Evolutionary conservation across 139 green algal species (phyloP).

Genomic region (Pleodorina starrii): DNA sequence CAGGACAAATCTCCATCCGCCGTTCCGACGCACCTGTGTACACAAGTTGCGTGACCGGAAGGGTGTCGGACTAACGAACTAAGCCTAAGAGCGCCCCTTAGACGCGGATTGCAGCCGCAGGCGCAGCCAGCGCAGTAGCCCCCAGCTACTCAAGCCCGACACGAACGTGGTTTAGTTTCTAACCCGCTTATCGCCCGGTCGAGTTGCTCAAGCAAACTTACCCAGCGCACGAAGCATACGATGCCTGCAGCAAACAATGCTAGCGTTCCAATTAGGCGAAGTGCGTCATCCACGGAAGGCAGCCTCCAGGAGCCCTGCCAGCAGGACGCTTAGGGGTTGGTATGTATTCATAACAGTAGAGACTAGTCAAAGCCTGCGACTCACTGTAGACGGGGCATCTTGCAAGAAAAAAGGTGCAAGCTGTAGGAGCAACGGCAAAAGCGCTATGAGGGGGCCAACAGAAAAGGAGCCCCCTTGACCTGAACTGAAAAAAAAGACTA

Average conservation of each 20-base stretch:
- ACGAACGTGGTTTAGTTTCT: no score
- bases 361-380: neutral
- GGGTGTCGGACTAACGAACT: no score
- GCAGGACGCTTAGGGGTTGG: neutral
- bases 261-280: neutral
- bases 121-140: no score
- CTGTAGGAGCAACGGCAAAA: neutral
- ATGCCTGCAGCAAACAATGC: neutral
- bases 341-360: neutral
- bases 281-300: neutral
- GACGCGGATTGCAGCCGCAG: no score
- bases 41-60: no score
- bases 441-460: constrained; percentile 3
- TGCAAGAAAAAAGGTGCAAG: neutral
- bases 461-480: neutral
- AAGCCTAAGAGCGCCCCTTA: no score
- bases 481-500: constrained; percentile 34
- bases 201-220: no score
- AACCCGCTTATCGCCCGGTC: no score
- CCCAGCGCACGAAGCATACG: neutral
- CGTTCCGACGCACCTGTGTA: constrained; percentile 3
- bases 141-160: no score
- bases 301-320: neutral
- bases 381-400: neutral
- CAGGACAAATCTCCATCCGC: neutral